Percentiles rank a stretch among this genome's conserved stretches.
Conservation (phyloP, 768 basidiomycete genomes). For the Dioszegia aurantiaca region DNA sequence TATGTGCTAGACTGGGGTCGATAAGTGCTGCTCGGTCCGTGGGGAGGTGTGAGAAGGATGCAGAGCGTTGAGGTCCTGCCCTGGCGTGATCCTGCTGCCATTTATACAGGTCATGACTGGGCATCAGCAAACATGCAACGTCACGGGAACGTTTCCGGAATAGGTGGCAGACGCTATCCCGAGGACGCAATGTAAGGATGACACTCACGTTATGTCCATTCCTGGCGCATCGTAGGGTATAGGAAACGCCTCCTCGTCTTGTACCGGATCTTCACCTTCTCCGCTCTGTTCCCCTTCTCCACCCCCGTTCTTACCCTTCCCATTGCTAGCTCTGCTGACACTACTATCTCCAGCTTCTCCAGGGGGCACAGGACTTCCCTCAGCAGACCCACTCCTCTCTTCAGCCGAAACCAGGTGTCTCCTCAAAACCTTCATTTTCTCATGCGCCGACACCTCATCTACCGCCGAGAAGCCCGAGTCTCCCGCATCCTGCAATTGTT, state of each 20-base stretch:
- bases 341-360: not conserved
- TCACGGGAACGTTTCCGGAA: too few species aligned
- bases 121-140: slow-evolving; percentile 6
- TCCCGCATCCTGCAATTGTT: slow-evolving; percentile 10
- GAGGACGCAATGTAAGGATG: too few species aligned
- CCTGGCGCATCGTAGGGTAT: slow-evolving; percentile 82
- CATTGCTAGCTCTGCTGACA: slow-evolving; percentile 8
- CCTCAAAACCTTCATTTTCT: slow-evolving; percentile 75
- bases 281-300: slow-evolving; percentile 7
- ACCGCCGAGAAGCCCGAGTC: slow-evolving; percentile 38
- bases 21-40: slow-evolving; percentile 53
- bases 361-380: slow-evolving; percentile 11
- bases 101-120: slow-evolving; percentile 82
- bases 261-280: slow-evolving; percentile 20
- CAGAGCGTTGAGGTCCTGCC: slow-evolving; percentile 54
- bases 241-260: slow-evolving; percentile 72
- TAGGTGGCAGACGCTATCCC: too few species aligned
- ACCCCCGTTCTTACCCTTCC: not conserved
- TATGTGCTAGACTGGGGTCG: slow-evolving; percentile 82
- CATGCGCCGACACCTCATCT: slow-evolving; percentile 64
- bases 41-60: slow-evolving; percentile 59
- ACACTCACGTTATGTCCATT: slow-evolving; percentile 83
- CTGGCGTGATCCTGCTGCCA: slow-evolving; percentile 56
- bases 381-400: slow-evolving; percentile 56
- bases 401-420: slow-evolving; percentile 75